Evolutionary conservation across 2,329 filamentous ascomycete genomes (phyloP).

Genomic region (Phialemoniopsis sp.): DNA sequence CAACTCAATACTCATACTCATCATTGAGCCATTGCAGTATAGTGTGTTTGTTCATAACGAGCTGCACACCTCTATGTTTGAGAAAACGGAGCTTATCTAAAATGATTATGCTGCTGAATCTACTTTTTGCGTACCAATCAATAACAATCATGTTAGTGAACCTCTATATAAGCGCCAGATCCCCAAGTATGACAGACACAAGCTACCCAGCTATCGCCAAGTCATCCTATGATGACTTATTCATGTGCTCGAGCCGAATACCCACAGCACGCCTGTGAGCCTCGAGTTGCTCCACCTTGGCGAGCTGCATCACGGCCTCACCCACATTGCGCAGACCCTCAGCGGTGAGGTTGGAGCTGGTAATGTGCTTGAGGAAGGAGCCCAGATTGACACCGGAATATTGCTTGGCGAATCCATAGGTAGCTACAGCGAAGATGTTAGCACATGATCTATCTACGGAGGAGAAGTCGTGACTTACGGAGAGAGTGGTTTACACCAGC

Average conservation of each 20-base stretch:
- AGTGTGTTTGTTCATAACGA: no score
- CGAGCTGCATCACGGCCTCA: constrained; percentile 87
- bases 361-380: constrained; percentile 98
- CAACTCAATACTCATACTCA: no score
- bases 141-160: no score
- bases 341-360: constrained; percentile 82
- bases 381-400: constrained; percentile 96
- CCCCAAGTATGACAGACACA: no score
- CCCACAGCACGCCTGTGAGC: constrained; percentile 88
- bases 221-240: constrained; percentile 11
- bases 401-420: constrained; percentile 96
- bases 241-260: constrained; percentile 63
- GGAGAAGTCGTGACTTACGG: constrained; percentile 74
- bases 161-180: no score
- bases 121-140: no score
- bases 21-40: no score
- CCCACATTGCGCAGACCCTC: constrained; percentile 85
- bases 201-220: no score
- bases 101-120: no score
- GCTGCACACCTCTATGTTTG: no score
- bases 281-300: constrained; percentile 90
- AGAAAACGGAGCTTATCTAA: no score
- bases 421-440: constrained; percentile 56
- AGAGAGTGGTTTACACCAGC: constrained; percentile 97
- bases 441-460: no score